These are phyloP conservation scores for Phaffia tasmanica DNA, from an alignment of 768 basidiomycete species.

Conservation along the genomic window DNA sequence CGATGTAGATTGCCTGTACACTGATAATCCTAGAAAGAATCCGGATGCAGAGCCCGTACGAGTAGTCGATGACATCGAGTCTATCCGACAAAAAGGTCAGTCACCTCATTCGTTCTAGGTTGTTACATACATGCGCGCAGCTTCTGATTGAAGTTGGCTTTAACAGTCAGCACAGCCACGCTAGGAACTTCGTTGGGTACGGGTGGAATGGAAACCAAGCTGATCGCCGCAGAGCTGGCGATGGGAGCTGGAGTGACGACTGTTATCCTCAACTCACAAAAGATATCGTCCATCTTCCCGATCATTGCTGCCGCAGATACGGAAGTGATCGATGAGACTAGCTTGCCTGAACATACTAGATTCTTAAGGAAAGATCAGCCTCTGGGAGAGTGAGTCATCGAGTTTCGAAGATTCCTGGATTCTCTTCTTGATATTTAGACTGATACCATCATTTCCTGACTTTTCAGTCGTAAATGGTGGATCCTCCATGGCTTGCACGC, in stretches of 20 bases:
- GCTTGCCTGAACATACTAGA: constrained; percentile 68
- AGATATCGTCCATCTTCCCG: constrained; percentile 58
- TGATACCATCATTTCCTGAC: constrained; percentile 26
- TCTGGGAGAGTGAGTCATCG: constrained; percentile 35
- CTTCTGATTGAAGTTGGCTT: background rate
- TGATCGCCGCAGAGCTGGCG: constrained; percentile 95
- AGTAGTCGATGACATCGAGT: constrained; percentile 68
- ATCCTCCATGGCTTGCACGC: constrained; percentile 89
- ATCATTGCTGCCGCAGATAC: constrained; percentile 51
- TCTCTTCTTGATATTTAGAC: too few relatives aligned
- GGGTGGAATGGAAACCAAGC: constrained; percentile 98
- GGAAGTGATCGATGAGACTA: constrained; percentile 26
- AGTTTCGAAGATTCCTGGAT: background rate
- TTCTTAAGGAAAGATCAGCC: constrained; percentile 47
- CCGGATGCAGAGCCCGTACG: constrained; percentile 67
- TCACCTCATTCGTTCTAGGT: background rate
- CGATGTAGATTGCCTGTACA: constrained; percentile 92
- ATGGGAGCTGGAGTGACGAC: constrained; percentile 90
- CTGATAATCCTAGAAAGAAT: constrained; percentile 86
- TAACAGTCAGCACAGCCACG: constrained; percentile 76
- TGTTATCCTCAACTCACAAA: constrained; percentile 73
- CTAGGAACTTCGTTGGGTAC: constrained; percentile 88
- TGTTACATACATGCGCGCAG: background rate
- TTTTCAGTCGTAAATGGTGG: constrained; percentile 86
- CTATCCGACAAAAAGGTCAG: constrained; percentile 68